These are phyloP conservation scores for Beauveria pseudobassiana DNA, from an alignment of 2,329 filamentous ascomycete species.

Conservation along the genomic window DNA sequence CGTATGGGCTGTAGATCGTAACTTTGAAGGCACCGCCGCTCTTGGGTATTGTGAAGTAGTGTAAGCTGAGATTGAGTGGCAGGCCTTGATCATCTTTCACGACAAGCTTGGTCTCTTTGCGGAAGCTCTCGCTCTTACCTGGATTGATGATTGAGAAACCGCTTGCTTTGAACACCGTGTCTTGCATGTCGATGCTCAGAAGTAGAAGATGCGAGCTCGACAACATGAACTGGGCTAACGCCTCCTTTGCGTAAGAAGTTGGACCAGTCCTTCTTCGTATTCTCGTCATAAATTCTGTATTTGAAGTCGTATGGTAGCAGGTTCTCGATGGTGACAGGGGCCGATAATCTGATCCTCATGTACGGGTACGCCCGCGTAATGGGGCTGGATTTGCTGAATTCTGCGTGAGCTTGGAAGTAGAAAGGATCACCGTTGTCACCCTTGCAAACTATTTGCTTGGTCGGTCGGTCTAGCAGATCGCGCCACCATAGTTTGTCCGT, in stretches of 20 bases:
- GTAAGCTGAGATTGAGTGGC: slow-evolving; percentile 71
- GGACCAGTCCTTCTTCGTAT: slow-evolving; percentile 97
- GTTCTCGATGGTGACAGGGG: slow-evolving; percentile 90
- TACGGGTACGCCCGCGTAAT: slow-evolving; percentile 82
- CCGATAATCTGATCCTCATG: slow-evolving; percentile 87
- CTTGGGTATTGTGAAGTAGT: slow-evolving; percentile 85
- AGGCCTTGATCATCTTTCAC: slow-evolving; percentile 82
- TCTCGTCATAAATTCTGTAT: slow-evolving; percentile 97
- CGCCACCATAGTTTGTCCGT: slow-evolving; percentile 87
- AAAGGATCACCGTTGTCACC: slow-evolving; percentile 85
- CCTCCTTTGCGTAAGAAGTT: slow-evolving; percentile 96
- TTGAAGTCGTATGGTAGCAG: slow-evolving; percentile 97
- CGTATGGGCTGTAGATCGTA: slow-evolving; percentile 89
- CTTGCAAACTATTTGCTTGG: slow-evolving; percentile 79
- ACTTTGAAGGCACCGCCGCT: slow-evolving; percentile 95
- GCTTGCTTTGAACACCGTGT: slow-evolving; percentile 88
- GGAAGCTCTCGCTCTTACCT: slow-evolving; percentile 79
- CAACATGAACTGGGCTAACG: slow-evolving; percentile 93
- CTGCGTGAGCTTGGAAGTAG: slow-evolving; percentile 92
- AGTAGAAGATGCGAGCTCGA: slow-evolving; percentile 90
- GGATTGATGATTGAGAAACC: slow-evolving; percentile 97
- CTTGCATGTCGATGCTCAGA: slow-evolving; percentile 92
- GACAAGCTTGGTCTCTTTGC: slow-evolving; percentile 67
- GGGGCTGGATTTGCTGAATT: slow-evolving; percentile 76
- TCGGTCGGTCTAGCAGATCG: slow-evolving; percentile 77